A percentile compares a stretch with the other conserved stretches of the same genome.
phyloP scores from a whole-genome alignment of 257 asterid species.

The Ophiorrhiza pumila region DNA sequence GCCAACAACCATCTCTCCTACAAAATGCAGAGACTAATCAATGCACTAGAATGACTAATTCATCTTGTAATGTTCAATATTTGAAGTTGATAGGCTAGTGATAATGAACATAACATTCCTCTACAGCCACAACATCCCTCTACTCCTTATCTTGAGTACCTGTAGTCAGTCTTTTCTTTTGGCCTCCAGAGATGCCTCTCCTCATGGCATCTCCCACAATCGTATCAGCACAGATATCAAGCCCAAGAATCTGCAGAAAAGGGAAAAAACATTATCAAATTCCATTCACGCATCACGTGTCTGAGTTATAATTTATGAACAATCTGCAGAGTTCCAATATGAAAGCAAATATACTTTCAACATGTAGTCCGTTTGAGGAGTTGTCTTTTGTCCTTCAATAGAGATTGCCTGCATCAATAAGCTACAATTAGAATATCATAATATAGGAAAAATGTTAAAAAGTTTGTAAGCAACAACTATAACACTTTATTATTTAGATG shows the following conservation, averaged over 20 bases:
- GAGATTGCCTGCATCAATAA: conserved; percentile 38
- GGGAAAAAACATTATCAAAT: background rate
- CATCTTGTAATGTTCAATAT: background rate
- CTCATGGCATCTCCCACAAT: no score
- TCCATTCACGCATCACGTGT: background rate
- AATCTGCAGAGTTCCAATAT: background rate
- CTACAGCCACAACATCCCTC: background rate
- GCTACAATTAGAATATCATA: conserved; percentile 6
- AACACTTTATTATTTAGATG: background rate
- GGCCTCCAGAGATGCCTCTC: no score
- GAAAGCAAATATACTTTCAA: conserved; percentile 34
- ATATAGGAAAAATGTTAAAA: background rate
- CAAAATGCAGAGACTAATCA: background rate
- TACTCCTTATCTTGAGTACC: no score
- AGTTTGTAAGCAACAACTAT: background rate
- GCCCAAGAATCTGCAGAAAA: conserved; percentile 31
- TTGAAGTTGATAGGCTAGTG: background rate
- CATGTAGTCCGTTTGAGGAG: conserved; percentile 50
- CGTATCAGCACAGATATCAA: no score
- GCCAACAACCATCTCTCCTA: background rate
- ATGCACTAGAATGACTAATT: background rate
- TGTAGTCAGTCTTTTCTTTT: no score
- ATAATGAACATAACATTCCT: background rate
- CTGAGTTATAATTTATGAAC: background rate
- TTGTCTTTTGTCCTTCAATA: conserved; percentile 32